A percentile compares a stretch with the other conserved stretches of the same genome.
phyloP scores from a whole-genome alignment of 1,139 yeast genomes.

The Eremothecium sinecaudum region DNA sequence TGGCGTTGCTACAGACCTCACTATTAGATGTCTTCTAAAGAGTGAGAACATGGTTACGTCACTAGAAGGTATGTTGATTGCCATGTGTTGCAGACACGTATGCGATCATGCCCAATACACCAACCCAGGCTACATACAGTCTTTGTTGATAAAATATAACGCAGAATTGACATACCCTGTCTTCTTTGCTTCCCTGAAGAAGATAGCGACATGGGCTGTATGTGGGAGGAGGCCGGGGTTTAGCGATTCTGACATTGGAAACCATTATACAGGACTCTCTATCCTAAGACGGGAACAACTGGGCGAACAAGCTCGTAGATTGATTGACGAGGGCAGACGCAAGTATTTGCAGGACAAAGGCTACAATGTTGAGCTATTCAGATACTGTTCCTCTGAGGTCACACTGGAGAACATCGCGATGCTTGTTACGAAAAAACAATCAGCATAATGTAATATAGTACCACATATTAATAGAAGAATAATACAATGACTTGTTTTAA shows the following conservation, averaged over 20 bases:
- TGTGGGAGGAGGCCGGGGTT: conserved; percentile 46
- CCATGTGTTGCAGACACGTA: conserved; percentile 94
- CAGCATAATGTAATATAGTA: too few species aligned
- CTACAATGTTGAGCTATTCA: conserved; percentile 42
- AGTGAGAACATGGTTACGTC: conserved; percentile 25
- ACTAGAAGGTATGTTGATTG: conserved; percentile 58
- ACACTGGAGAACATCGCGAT: conserved; percentile 70
- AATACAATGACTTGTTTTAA: too few species aligned
- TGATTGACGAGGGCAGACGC: conserved; percentile 54
- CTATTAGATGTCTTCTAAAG: conserved; percentile 56
- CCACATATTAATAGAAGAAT: too few species aligned
- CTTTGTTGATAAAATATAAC: conserved; percentile 24
- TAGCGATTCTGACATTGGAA: conserved; percentile 31
- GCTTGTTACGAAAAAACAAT: too few species aligned
- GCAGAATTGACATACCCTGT: conserved; percentile 16
- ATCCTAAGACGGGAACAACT: conserved; percentile 42
- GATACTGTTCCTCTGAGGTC: conserved; percentile 47
- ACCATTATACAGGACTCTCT: conserved; percentile 38
- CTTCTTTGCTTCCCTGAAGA: conserved; percentile 45
- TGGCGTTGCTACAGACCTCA: conserved; percentile 88
- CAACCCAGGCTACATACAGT: conserved; percentile 39
- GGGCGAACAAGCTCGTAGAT: conserved; percentile 60
- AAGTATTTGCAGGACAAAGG: conserved; percentile 38
- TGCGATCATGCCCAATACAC: conserved; percentile 49
- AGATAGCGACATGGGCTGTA: conserved; percentile 82